phyloP scores from a whole-genome alignment of 164 flowering plant genomes.

The Sextonia rubra region DNA sequence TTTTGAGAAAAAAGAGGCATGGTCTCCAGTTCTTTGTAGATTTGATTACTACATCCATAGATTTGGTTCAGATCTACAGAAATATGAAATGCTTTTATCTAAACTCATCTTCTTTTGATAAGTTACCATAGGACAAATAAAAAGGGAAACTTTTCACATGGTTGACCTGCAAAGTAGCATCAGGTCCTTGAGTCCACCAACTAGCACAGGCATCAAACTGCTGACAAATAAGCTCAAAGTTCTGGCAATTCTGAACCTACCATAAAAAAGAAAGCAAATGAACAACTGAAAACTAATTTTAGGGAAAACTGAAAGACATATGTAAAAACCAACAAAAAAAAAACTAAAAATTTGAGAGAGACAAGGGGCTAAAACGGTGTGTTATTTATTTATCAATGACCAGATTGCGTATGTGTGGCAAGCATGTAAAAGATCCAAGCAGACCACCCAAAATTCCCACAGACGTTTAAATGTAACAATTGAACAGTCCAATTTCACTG shows the following conservation, averaged over 20 bases:
- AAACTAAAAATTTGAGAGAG: neutral
- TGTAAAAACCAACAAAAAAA: too few relatives aligned
- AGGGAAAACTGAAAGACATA: neutral
- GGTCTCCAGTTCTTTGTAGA: too few relatives aligned
- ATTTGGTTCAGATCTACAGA: too few relatives aligned
- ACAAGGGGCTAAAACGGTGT: neutral
- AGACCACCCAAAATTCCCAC: neutral
- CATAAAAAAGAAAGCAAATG: constrained; percentile 3
- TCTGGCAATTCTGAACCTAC: constrained; percentile 24
- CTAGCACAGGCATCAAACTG: constrained; percentile 99
- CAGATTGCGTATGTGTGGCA: neutral
- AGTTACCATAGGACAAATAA: neutral
- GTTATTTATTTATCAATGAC: neutral
- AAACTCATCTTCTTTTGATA: too few relatives aligned
- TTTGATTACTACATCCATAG: too few relatives aligned
- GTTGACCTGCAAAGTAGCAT: constrained; percentile 80
- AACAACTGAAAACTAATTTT: neutral
- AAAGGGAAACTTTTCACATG: constrained; percentile 6
- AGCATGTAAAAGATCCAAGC: neutral
- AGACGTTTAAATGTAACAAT: too few relatives aligned
- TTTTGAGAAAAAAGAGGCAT: too few relatives aligned
- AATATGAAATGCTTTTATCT: too few relatives aligned
- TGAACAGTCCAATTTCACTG: neutral
- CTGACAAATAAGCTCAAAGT: constrained; percentile 38
- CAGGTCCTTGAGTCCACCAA: constrained; percentile 99